Percentiles rank a stretch among this genome's conserved stretches.
Evolutionary conservation across 2,329 filamentous ascomycete species (phyloP).

Genomic region (Xylaria sp.): DNA sequence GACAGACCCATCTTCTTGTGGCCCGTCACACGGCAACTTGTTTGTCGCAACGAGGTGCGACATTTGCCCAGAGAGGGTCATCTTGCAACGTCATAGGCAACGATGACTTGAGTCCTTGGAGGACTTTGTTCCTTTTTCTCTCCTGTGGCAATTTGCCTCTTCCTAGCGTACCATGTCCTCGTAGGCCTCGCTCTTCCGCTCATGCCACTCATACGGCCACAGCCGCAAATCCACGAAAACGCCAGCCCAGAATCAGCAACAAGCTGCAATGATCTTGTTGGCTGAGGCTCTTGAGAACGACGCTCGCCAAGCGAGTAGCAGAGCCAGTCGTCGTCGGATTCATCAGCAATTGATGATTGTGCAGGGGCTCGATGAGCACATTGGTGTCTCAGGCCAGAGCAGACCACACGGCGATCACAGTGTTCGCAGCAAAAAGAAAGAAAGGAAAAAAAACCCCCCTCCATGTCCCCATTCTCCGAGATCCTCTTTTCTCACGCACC

Average conservation of each 20-base stretch:
- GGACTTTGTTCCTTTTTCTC: not conserved
- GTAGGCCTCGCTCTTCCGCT: conserved; percentile 3
- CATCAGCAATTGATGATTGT: not conserved
- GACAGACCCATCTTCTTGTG: conserved; percentile 5
- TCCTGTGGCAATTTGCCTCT: not conserved
- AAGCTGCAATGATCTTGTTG: conserved; percentile 7
- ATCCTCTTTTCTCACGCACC: not conserved
- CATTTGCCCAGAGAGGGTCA: not conserved
- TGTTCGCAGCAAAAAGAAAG: not conserved
- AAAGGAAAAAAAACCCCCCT: too few species aligned
- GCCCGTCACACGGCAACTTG: conserved; percentile 17
- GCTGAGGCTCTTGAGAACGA: conserved; percentile 10
- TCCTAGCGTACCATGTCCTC: too few species aligned
- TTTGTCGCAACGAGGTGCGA: conserved; percentile 14
- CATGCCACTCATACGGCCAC: not conserved
- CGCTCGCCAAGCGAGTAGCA: not conserved
- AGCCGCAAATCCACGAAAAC: conserved; percentile 2
- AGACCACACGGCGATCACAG: conserved; percentile 17
- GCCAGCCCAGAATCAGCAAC: not conserved
- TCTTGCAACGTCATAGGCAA: conserved; percentile 8
- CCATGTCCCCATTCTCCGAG: not conserved
- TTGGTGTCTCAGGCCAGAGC: conserved; percentile 18
- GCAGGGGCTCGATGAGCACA: conserved; percentile 15
- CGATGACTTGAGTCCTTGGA: too few species aligned
- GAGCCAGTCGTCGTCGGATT: conserved; percentile 11